Conservation (phyloP, 2,329 filamentous ascomycete genomes). For the Nakataea oryzae region DNA sequence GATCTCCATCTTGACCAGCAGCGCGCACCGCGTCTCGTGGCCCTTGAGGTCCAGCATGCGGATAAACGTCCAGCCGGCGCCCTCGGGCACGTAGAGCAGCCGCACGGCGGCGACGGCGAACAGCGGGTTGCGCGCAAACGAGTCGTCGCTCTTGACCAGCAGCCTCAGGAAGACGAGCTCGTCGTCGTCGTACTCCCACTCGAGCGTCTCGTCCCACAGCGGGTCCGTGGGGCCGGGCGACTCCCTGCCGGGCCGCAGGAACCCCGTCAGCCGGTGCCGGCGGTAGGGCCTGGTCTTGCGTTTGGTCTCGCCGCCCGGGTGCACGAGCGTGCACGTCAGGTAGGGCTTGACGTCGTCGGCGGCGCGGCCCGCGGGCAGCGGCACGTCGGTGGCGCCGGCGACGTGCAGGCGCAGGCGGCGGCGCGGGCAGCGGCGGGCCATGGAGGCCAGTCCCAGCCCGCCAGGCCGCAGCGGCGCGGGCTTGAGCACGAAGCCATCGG, state of each 20-base stretch:
- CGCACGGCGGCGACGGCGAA: slow-evolving; percentile 52
- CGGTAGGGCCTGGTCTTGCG: slow-evolving; percentile 51
- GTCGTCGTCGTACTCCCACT: slow-evolving; percentile 60
- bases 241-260: slow-evolving; percentile 41
- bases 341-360: slow-evolving; percentile 50
- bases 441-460: slow-evolving; percentile 36
- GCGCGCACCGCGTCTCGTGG: slow-evolving; percentile 48
- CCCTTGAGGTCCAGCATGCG: slow-evolving; percentile 56
- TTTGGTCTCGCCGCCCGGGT: slow-evolving; percentile 39
- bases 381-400: slow-evolving; percentile 52
- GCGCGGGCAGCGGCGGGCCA: slow-evolving; percentile 22
- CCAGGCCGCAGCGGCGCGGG: slow-evolving; percentile 47
- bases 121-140: slow-evolving; percentile 50
- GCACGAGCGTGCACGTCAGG: slow-evolving; percentile 53
- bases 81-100: slow-evolving; percentile 36
- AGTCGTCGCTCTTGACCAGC: slow-evolving; percentile 57
- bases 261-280: slow-evolving; percentile 41
- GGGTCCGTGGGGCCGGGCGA: slow-evolving; percentile 51
- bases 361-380: slow-evolving; percentile 38
- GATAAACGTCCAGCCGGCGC: slow-evolving; percentile 51
- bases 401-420: slow-evolving; percentile 46
- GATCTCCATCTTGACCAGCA: slow-evolving; percentile 52
- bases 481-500: slow-evolving; percentile 57
- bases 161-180: slow-evolving; percentile 55
- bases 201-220: slow-evolving; percentile 54